Conservation (phyloP, 192 early-diverging fungal genomes). For the Phycomyces blakesleeanus region DNA sequence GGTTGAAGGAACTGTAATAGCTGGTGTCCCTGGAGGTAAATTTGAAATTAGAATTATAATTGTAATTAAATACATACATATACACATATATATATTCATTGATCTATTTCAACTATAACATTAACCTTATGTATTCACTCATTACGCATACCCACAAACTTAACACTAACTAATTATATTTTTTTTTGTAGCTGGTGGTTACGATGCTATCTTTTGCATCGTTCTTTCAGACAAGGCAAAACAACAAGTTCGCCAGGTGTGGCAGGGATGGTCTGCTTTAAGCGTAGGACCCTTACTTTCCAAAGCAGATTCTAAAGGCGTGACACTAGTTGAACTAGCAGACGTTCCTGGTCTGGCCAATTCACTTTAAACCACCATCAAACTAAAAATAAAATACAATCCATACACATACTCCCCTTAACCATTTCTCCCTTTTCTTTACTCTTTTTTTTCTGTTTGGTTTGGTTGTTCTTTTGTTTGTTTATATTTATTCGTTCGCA, state of each 20-base stretch:
- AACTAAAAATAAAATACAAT: too few relatives aligned
- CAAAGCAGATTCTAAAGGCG: constrained; percentile 59
- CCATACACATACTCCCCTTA: too few relatives aligned
- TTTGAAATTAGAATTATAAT: not conserved
- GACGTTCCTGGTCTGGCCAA: constrained; percentile 17
- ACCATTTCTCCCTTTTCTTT: too few relatives aligned
- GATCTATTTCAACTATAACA: too few relatives aligned
- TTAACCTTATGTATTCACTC: too few relatives aligned
- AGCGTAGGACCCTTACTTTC: constrained; percentile 80
- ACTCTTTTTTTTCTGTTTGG: too few relatives aligned
- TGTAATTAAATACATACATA: not conserved
- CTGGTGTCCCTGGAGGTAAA: constrained; percentile 91
- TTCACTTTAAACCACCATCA: too few relatives aligned
- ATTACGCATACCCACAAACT: too few relatives aligned
- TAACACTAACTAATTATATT: too few relatives aligned
- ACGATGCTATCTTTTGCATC: constrained; percentile 95
- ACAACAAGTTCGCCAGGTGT: constrained; percentile 52
- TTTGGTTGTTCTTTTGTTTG: too few relatives aligned
- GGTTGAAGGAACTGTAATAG: constrained; percentile 82
- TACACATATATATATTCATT: too few relatives aligned
- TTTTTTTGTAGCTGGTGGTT: constrained; percentile 81
- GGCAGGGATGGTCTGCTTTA: constrained; percentile 70
- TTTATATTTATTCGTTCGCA: too few relatives aligned
- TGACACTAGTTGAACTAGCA: constrained; percentile 32
- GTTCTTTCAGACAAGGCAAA: constrained; percentile 51